Percentiles rank a stretch among this genome's conserved stretches.
These are phyloP conservation scores for Leptographium wingfieldii DNA, from an alignment of 2,329 filamentous ascomycete species.

Conservation along the genomic window DNA sequence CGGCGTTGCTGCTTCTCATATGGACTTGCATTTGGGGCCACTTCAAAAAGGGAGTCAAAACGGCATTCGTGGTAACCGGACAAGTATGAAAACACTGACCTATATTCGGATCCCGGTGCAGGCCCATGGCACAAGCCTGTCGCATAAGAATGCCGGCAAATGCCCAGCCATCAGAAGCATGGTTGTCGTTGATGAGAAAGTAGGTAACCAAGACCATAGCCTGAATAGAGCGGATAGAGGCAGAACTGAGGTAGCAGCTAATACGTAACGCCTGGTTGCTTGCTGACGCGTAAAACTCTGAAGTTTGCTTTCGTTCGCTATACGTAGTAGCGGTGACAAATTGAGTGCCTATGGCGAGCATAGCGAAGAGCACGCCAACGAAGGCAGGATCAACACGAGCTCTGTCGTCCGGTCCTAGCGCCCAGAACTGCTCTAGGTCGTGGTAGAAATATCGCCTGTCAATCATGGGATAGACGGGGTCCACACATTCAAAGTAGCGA, in stretches of 20 bases:
- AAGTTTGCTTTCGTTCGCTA: conserved; percentile 57
- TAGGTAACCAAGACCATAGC: conserved; percentile 75
- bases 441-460: conserved; percentile 63
- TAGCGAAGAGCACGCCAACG: conserved; percentile 61
- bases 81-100: conserved; percentile 25
- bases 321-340: conserved; percentile 51
- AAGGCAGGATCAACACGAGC: conserved; percentile 52
- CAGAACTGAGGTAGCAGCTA: conserved; percentile 63
- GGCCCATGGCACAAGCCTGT: conserved; percentile 69
- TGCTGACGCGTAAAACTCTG: conserved; percentile 71
- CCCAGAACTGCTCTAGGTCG: conserved; percentile 71
- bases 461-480: conserved; percentile 72
- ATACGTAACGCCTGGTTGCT: conserved; percentile 66
- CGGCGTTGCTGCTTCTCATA: conserved; percentile 69
- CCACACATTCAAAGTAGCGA: conserved; percentile 58
- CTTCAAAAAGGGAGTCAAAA: conserved; percentile 17
- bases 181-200: conserved; percentile 77
- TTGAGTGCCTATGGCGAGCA: conserved; percentile 67
- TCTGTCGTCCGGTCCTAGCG: conserved; percentile 43
- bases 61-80: not conserved
- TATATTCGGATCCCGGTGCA: conserved; percentile 68
- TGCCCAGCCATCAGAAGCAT: conserved; percentile 70
- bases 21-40: conserved; percentile 49
- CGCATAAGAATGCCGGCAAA: conserved; percentile 67
- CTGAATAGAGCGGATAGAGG: conserved; percentile 60